Evolutionary conservation across 305 asterid species (phyloP).

Genomic region (Fraxinus ornus): DNA sequence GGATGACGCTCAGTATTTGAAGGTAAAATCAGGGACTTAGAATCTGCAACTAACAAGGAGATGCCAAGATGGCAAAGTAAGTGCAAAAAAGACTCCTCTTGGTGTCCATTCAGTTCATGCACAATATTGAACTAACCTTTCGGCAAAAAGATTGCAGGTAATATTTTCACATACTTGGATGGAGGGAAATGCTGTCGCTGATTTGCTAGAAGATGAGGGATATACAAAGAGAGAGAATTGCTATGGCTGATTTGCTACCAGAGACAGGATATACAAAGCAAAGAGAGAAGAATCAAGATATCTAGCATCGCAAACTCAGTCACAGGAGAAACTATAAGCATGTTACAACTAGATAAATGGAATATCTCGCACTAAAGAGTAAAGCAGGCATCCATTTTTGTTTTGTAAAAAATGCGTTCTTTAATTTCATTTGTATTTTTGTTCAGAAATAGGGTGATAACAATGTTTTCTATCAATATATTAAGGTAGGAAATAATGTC

Average conservation of each 20-base stretch:
- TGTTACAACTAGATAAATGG: not conserved
- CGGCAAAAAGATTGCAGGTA: not conserved
- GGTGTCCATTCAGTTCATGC: not conserved
- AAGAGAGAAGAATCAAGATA: not conserved
- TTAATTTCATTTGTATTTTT: not conserved
- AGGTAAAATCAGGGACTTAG: not conserved
- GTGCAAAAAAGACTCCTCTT: not conserved
- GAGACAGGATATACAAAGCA: not conserved
- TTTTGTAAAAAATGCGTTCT: not conserved
- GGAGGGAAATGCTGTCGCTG: not conserved
- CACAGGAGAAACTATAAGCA: not conserved
- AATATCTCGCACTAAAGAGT: not conserved
- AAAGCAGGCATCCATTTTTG: not conserved
- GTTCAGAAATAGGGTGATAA: not conserved
- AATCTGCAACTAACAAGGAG: not conserved
- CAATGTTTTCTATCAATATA: not conserved
- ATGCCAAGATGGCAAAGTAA: not conserved
- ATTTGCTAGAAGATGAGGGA: not conserved
- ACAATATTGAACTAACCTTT: not conserved
- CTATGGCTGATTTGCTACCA: not conserved
- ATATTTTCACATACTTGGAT: not conserved
- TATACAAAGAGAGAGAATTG: not conserved
- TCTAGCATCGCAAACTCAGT: not conserved
- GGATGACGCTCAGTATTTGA: not conserved
- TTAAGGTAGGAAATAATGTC: not conserved